Conservation (phyloP, 1,139 yeast genomes). For the Pichia sp. region DNA sequence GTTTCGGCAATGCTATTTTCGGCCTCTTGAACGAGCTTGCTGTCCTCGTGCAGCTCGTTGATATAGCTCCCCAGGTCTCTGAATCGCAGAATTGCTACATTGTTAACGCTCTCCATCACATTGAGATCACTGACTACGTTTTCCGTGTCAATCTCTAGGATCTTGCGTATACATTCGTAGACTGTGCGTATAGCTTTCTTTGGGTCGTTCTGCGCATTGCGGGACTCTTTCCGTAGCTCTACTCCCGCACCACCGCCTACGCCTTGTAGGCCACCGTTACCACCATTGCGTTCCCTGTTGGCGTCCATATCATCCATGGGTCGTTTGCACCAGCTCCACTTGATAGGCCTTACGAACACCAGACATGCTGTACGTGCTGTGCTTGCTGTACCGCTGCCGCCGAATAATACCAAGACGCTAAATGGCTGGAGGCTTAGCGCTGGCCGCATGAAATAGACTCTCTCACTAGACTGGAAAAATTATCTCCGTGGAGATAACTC, state of each 20-base stretch:
- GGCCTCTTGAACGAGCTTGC: background rate
- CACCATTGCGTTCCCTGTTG: background rate
- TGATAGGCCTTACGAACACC: background rate
- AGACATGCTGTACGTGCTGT: background rate
- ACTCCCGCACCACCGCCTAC: background rate
- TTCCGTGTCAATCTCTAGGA: constrained; percentile 50
- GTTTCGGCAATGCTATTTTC: background rate
- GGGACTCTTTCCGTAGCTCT: constrained; percentile 10
- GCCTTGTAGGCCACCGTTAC: background rate
- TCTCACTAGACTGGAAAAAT: too few relatives aligned
- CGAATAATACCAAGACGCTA: too few relatives aligned
- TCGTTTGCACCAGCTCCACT: background rate
- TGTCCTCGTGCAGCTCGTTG: constrained; percentile 31
- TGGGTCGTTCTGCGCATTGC: constrained; percentile 14
- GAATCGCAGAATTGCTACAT: constrained; percentile 50
- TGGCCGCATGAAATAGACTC: too few relatives aligned
- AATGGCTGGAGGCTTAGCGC: too few relatives aligned
- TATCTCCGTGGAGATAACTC: too few relatives aligned
- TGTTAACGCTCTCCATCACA: constrained; percentile 47
- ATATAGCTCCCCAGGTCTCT: constrained; percentile 47
- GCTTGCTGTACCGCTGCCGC: too few relatives aligned
- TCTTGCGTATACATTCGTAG: constrained; percentile 26
- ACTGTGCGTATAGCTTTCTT: constrained; percentile 24
- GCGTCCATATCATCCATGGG: background rate
- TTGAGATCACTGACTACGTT: constrained; percentile 45